These are phyloP conservation scores for Cutaneotrichosporon sp. DNA, from an alignment of 1,284 basidiomycete genomes.

Conservation along the genomic window DNA sequence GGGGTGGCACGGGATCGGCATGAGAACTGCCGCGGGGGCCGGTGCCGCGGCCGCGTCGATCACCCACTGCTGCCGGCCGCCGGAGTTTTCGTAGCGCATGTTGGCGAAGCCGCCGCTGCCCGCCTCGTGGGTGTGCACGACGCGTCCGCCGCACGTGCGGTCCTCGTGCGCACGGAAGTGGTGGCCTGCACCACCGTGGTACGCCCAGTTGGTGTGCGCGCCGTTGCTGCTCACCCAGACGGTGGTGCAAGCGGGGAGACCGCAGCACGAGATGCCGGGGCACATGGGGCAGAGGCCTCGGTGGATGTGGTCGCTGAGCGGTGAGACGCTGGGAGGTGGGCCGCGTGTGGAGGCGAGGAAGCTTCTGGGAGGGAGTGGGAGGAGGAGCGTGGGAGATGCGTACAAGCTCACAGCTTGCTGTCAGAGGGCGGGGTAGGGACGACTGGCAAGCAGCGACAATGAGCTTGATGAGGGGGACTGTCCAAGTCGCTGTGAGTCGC, in stretches of 20 bases:
- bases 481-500: too few relatives aligned
- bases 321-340: too few relatives aligned
- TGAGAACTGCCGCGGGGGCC: not conserved
- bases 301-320: not conserved
- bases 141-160: not conserved
- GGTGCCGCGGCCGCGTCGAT: not conserved
- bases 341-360: too few relatives aligned
- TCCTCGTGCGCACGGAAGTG: constrained; percentile 6
- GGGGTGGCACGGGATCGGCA: not conserved
- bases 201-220: not conserved
- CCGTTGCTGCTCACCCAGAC: not conserved
- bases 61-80: constrained; percentile 5
- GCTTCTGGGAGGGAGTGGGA: not conserved
- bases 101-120: not conserved
- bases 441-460: too few relatives aligned
- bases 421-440: too few relatives aligned
- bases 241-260: too few relatives aligned
- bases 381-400: too few relatives aligned
- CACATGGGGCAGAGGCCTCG: not conserved
- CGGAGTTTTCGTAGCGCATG: not conserved
- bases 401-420: too few relatives aligned
- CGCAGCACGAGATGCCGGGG: not conserved
- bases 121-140: constrained; percentile 3
- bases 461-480: too few relatives aligned
- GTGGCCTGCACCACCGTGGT: not conserved